These are phyloP conservation scores for Pyrenophora teres DNA, from an alignment of 2,329 filamentous ascomycete species.

Conservation along the genomic window DNA sequence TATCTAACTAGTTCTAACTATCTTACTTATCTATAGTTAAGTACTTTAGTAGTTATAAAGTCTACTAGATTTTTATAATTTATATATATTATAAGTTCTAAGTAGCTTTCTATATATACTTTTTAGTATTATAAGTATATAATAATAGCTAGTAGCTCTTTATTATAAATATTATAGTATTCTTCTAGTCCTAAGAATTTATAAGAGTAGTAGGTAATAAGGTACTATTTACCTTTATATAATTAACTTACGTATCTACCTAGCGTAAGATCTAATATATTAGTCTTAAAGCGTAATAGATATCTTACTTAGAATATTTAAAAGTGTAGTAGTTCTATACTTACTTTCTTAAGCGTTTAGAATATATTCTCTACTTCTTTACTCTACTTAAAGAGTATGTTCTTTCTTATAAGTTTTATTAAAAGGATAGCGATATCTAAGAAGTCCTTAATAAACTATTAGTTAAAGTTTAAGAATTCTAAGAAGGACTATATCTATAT, in stretches of 20 bases:
- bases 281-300: too few species aligned
- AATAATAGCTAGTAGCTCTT: conserved; percentile 5
- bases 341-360: neutral
- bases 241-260: too few species aligned
- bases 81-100: conserved; percentile 31
- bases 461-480: neutral
- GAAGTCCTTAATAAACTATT: neutral
- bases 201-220: neutral
- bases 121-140: too few species aligned
- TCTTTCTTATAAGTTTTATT: too few species aligned
- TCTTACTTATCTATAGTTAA: too few species aligned
- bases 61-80: conserved; percentile 38
- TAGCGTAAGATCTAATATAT: too few species aligned
- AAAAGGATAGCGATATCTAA: neutral
- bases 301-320: too few species aligned
- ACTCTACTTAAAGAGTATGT: neutral
- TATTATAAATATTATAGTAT: too few species aligned
- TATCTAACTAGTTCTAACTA: too few species aligned
- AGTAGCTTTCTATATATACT: too few species aligned
- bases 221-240: too few species aligned
- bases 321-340: too few species aligned
- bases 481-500: neutral
- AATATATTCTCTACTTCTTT: neutral
- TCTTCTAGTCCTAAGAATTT: conserved; percentile 26
- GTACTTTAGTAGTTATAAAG: conserved; percentile 36